Evolutionary conservation across 1,139 yeast species (phyloP), one percentile per base, ranked within the genome.

Genomic region (Cylindricascospora bacillispora): DNA sequence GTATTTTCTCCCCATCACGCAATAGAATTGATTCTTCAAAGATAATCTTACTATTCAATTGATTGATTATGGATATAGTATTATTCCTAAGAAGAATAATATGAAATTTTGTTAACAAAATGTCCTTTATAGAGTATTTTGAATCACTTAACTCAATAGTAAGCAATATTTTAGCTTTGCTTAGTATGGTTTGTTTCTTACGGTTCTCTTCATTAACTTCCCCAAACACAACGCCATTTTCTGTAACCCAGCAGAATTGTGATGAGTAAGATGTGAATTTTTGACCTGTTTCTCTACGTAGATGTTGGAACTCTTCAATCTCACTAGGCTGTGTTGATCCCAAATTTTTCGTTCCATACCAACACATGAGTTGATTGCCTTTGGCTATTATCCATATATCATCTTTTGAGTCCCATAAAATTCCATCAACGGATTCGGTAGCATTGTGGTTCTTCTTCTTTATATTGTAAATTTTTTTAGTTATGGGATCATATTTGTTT

Each of bases 71-170:
- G 3, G 65, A 41, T 2, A 67, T 31, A 21, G 62, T 62, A 15
- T 59, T 52, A 1, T 62, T 63, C 5, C 67, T 51, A 2, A 73
- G 47, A 2, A 70, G 37, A 1, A 74, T 40, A 3, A 73, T 43
- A 44, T 74, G 79, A 43, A 65, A 75, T 28, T 65, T 62, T 0
- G 79, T 64, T 12, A 74, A 43, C 2, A 63, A 43, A 4, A 70
- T 43, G 6, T 67, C 59, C 27, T 54, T 54, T 14, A 65, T 54
- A 18, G 44, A 42, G 26, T 52, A 52, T 1, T 45, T 38, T 1
- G 57, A 47, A 5, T 48, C 48, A 2, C 64, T 60, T 4, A 63
- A 43, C 39, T 64, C 68, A 24, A 56, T 43, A 19, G 56, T 54
- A 13, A 68, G 46, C 15, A 64, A 36, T 15, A 67, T 52, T 32